These are phyloP conservation scores for Aegilops tauschii DNA, from an alignment of 176 grass and related monocot genomes.

Conservation along the genomic window DNA sequence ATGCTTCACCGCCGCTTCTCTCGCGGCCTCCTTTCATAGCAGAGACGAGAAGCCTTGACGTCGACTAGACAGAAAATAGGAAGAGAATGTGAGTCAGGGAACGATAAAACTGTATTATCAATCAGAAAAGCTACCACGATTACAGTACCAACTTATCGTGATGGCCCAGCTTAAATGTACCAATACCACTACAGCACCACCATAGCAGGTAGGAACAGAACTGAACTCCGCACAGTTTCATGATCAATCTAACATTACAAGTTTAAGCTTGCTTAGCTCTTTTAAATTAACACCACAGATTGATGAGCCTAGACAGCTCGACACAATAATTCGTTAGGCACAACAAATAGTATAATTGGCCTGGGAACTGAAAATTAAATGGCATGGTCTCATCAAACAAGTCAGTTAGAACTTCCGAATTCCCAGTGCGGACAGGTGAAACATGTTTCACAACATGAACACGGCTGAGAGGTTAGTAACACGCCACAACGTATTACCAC, in stretches of 20 bases:
- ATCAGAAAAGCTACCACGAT: neutral
- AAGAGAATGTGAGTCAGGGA: neutral
- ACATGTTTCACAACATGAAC: neutral
- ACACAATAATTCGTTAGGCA: neutral
- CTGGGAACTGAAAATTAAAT: neutral
- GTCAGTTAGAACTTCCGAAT: neutral
- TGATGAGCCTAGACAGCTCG: neutral
- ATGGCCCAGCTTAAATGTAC: neutral
- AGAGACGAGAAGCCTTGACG: slow-evolving; percentile 24
- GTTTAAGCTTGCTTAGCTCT: too few relatives aligned
- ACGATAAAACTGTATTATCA: neutral
- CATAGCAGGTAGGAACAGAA: neutral
- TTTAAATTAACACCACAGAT: neutral
- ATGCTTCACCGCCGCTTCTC: neutral
- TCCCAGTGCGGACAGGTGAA: neutral
- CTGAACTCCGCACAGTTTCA: too few relatives aligned
- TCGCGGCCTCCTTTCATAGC: slow-evolving; percentile 44
- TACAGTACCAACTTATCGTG: neutral
- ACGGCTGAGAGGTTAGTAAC: neutral
- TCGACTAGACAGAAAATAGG: neutral
- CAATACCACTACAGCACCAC: neutral
- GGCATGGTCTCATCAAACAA: neutral
- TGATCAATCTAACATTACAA: too few relatives aligned
- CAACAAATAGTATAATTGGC: neutral
- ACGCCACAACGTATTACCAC: neutral